Percentiles rank a stretch among this genome's conserved stretches.
Conservation (phyloP, 768 basidiomycete genomes). For the Rhodotorula taiwanensis region DNA sequence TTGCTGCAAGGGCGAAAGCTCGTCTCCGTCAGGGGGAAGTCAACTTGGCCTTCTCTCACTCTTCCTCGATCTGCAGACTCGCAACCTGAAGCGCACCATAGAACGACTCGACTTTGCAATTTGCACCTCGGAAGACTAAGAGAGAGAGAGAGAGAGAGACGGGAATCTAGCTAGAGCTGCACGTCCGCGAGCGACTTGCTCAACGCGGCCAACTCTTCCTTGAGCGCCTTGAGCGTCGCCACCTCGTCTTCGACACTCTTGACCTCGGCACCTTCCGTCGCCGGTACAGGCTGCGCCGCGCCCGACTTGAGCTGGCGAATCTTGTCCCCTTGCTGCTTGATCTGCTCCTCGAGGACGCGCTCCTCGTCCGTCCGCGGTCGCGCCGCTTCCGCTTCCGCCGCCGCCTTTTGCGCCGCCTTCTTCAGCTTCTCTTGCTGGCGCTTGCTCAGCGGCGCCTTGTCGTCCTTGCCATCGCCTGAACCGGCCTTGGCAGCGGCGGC, state of each 20-base stretch:
- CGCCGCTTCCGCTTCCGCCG: slow-evolving; percentile 31
- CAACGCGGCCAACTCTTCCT: slow-evolving; percentile 36
- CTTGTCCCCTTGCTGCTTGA: slow-evolving; percentile 65
- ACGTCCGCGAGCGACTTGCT: slow-evolving; percentile 2
- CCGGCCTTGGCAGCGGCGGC: slow-evolving; percentile 41
- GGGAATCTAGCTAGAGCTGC: not conserved
- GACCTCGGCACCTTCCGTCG: slow-evolving; percentile 22
- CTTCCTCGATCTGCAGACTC: too few species aligned
- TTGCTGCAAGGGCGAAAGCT: too few species aligned
- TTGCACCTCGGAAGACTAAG: too few species aligned
- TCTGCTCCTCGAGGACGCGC: slow-evolving; percentile 63
- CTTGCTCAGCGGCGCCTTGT: slow-evolving; percentile 15
- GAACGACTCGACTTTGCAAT: too few species aligned
- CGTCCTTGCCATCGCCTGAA: slow-evolving; percentile 13
- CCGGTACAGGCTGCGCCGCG: not conserved
- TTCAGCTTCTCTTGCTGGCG: slow-evolving; percentile 32
- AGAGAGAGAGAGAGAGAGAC: too few species aligned
- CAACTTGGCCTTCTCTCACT: too few species aligned
- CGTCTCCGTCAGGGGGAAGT: too few species aligned
- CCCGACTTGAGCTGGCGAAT: slow-evolving; percentile 61
- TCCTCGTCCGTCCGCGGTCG: slow-evolving; percentile 61
- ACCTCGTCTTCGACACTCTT: slow-evolving; percentile 23
- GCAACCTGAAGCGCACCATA: too few species aligned
- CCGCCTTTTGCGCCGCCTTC: slow-evolving; percentile 36
- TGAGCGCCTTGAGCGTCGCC: slow-evolving; percentile 34